phyloP scores from a whole-genome alignment of 2,329 filamentous ascomycete species.

The Paecilomyces fulvus region DNA sequence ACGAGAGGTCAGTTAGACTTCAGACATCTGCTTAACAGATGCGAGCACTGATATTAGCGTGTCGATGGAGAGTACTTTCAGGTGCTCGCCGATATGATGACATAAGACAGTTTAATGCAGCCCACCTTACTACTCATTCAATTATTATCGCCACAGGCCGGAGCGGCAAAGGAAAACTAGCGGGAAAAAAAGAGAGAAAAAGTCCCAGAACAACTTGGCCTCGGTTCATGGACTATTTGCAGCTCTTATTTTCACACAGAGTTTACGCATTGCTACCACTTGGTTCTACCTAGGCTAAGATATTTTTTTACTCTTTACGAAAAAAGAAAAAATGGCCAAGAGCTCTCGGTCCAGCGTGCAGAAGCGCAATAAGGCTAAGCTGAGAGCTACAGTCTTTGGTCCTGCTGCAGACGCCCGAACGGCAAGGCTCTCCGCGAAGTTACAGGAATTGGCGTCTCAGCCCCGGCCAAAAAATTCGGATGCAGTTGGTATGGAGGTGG shows the following conservation, averaged over 20 bases:
- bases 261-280: neutral
- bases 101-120: neutral
- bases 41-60: neutral
- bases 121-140: neutral
- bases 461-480: slow-evolving; percentile 56
- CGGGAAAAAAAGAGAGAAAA: neutral
- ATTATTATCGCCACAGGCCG: neutral
- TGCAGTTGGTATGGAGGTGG: slow-evolving; percentile 24
- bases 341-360: slow-evolving; percentile 67
- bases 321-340: slow-evolving; percentile 73
- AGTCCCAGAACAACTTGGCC: neutral
- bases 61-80: neutral
- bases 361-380: slow-evolving; percentile 74
- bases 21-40: neutral
- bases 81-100: slow-evolving; percentile 2
- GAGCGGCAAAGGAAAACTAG: neutral
- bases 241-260: neutral
- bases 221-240: neutral
- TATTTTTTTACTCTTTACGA: neutral
- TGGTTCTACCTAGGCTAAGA: neutral
- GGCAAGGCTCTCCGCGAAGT: slow-evolving; percentile 75
- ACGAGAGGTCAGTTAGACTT: neutral
- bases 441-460: slow-evolving; percentile 70
- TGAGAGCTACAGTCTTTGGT: slow-evolving; percentile 75
- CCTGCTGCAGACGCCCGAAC: slow-evolving; percentile 71